Conservation (phyloP, 2,329 filamentous ascomycete genomes). For the Teratosphaeria zuluensis region DNA sequence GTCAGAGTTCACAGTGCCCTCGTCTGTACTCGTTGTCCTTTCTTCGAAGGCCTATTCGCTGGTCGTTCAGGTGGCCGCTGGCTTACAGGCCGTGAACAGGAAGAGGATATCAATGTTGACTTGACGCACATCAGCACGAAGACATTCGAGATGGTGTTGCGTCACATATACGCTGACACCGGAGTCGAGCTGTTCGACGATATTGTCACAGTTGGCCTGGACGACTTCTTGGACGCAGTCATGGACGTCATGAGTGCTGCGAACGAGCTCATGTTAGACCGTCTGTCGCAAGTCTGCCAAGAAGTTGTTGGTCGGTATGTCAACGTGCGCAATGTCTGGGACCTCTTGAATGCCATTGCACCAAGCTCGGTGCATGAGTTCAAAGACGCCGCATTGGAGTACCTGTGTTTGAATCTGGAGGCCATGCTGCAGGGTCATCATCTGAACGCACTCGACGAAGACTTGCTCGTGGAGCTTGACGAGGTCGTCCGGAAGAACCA, state of each 20-base stretch:
- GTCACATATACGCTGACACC: slow-evolving; percentile 73
- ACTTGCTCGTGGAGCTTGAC: slow-evolving; percentile 74
- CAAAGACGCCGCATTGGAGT: slow-evolving; percentile 80
- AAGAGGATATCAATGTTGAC: slow-evolving; percentile 61
- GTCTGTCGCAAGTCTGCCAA: slow-evolving; percentile 83
- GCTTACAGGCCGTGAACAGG: slow-evolving; percentile 43
- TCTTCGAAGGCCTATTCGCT: slow-evolving; percentile 82
- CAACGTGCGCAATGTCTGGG: slow-evolving; percentile 76
- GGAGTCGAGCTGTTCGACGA: slow-evolving; percentile 74
- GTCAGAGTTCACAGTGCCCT: slow-evolving; percentile 67
- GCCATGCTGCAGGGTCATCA: slow-evolving; percentile 80
- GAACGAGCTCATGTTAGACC: slow-evolving; percentile 91
- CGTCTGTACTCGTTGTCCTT: slow-evolving; percentile 75
- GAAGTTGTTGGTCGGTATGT: slow-evolving; percentile 71
- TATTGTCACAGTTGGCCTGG: slow-evolving; percentile 59
- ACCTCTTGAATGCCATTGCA: slow-evolving; percentile 75
- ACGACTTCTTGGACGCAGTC: slow-evolving; percentile 80
- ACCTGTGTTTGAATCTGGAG: slow-evolving; percentile 85
- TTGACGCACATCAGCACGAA: slow-evolving; percentile 66
- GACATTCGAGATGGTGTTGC: slow-evolving; percentile 69
- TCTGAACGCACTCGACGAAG: slow-evolving; percentile 74
- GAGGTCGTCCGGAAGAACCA: slow-evolving; percentile 74
- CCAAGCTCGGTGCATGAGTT: slow-evolving; percentile 76
- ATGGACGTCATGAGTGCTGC: slow-evolving; percentile 83
- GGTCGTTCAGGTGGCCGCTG: slow-evolving; percentile 80